phyloP scores from a whole-genome alignment of 1,284 basidiomycete species.

The Tremellales sp. region DNA sequence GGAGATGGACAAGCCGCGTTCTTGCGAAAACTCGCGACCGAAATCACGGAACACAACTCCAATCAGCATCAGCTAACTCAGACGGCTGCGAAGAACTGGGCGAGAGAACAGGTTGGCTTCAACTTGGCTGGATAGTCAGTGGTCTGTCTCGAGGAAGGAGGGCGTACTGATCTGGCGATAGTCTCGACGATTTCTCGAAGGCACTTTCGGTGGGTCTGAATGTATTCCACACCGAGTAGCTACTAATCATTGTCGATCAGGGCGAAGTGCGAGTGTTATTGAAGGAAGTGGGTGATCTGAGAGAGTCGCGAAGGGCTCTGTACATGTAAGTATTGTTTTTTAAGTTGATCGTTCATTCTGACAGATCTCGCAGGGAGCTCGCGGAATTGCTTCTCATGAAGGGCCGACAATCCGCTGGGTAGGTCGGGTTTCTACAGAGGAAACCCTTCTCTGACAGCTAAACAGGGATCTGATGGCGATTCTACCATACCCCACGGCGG shows the following conservation, averaged over 20 bases:
- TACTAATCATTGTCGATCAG: slow-evolving; percentile 11
- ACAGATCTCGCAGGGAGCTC: slow-evolving; percentile 28
- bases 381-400: slow-evolving; percentile 48
- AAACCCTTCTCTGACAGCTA: background rate
- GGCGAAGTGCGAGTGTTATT: slow-evolving; percentile 44
- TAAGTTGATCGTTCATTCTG: background rate
- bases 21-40: slow-evolving; percentile 40
- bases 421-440: slow-evolving; percentile 4
- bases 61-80: slow-evolving; percentile 46
- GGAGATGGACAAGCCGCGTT: slow-evolving; percentile 42
- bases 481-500: slow-evolving; percentile 40
- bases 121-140: slow-evolving; percentile 47
- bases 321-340: slow-evolving; percentile 37
- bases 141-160: background rate
- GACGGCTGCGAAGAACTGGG: slow-evolving; percentile 35
- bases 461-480: slow-evolving; percentile 46
- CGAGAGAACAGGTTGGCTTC: slow-evolving; percentile 48
- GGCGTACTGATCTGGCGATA: slow-evolving; percentile 5
- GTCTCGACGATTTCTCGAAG: slow-evolving; percentile 46
- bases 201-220: slow-evolving; percentile 35
- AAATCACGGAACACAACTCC: slow-evolving; percentile 46
- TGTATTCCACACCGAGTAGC: background rate
- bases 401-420: slow-evolving; percentile 44
- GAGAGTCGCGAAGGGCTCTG: slow-evolving; percentile 45
- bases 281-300: slow-evolving; percentile 47